Base-by-base conservation (phyloP, 2,329 filamentous ascomycete genomes). In the Beauveria asiatica region DNA sequence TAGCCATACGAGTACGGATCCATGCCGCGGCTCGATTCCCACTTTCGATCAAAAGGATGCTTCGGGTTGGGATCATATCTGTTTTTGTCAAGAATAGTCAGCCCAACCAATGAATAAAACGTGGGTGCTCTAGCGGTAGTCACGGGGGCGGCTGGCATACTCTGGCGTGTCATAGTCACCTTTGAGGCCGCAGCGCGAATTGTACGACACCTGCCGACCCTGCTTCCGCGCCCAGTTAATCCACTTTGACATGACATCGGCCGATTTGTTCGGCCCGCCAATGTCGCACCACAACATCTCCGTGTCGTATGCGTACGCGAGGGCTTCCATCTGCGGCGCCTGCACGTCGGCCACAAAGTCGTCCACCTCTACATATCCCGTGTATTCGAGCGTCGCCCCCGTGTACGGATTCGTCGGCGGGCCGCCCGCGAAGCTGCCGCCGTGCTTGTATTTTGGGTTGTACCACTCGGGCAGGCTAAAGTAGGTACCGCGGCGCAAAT, bases 161-260 rank as follows among this genome's bases (percentile, higher is more conserved):
- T 85, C 83, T 0, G 83, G 83, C 1, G 82, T 85, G 67, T 85
- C 82, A 64, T 84, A 85, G 70, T 85, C 82, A 13, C 71, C 71
- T 1, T 69, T 68, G 49, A 76, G 76, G 3, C 83, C 83, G 67
- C 83, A 86, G 8, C 83, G 78, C 50, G 75, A 75, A 70, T 86
- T 83, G 65, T 84, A 79, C 1, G 77, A 70, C 1, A 84, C 81
- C 65, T 83, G 77, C 0, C 77, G 73, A 48, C 75, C 73, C 21
- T 76, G 63, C 0, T 64, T 62, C 5, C 70, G 68, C 8, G 75
- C 72, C 54, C 65, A 64, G 65, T 76, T 76, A 69, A 72, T 78
- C 77, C 76, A 80, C 3, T 54, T 58, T 1, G 74, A 67, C 1
- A 74, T 75, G 62, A 79, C 78, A 2, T 62, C 65, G 6, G 74